A percentile compares a stretch with the other conserved stretches of the same genome.
These are phyloP conservation scores for Tylopilus subfusipes DNA, from an alignment of 768 basidiomycete genomes.

Conservation along the genomic window DNA sequence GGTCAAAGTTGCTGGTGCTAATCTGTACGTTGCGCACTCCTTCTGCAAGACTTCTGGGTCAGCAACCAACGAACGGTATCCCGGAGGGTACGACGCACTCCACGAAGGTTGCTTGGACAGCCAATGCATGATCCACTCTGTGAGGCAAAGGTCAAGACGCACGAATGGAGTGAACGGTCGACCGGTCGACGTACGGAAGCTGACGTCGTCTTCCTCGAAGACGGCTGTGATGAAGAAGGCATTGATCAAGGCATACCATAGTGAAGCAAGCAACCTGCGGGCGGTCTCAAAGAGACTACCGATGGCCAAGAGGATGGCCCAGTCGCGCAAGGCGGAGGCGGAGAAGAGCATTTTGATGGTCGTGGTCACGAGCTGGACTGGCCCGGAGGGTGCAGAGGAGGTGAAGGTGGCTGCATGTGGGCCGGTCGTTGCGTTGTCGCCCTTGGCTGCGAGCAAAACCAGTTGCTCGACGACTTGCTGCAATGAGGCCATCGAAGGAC, in stretches of 20 bases:
- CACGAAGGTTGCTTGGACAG: slow-evolving; percentile 59
- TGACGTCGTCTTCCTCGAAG: slow-evolving; percentile 56
- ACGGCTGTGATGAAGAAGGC: slow-evolving; percentile 61
- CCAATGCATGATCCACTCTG: slow-evolving; percentile 75
- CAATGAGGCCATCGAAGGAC: slow-evolving; percentile 21
- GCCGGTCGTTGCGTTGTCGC: slow-evolving; percentile 5
- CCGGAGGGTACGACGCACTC: slow-evolving; percentile 36
- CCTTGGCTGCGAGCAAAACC: slow-evolving; percentile 19
- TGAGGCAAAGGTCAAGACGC: background rate
- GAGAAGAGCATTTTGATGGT: slow-evolving; percentile 47
- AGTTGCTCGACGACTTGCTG: slow-evolving; percentile 32
- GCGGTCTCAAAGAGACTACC: slow-evolving; percentile 60
- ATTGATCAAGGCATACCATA: slow-evolving; percentile 44
- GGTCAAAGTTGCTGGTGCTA: slow-evolving; percentile 40
- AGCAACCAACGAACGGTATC: background rate
- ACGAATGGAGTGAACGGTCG: background rate
- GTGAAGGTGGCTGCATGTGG: slow-evolving; percentile 16
- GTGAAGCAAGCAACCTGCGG: slow-evolving; percentile 43
- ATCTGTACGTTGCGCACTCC: slow-evolving; percentile 51
- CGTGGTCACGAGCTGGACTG: slow-evolving; percentile 31
- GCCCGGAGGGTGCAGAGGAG: slow-evolving; percentile 13
- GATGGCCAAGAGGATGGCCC: slow-evolving; percentile 59
- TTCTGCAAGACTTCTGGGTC: slow-evolving; percentile 12
- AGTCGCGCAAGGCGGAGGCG: slow-evolving; percentile 54
- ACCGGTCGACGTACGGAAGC: slow-evolving; percentile 44